Percentiles rank a stretch among this genome's conserved stretches.
phyloP scores from a whole-genome alignment of 73 alveolate species.

The Paramecium biaurelia region DNA sequence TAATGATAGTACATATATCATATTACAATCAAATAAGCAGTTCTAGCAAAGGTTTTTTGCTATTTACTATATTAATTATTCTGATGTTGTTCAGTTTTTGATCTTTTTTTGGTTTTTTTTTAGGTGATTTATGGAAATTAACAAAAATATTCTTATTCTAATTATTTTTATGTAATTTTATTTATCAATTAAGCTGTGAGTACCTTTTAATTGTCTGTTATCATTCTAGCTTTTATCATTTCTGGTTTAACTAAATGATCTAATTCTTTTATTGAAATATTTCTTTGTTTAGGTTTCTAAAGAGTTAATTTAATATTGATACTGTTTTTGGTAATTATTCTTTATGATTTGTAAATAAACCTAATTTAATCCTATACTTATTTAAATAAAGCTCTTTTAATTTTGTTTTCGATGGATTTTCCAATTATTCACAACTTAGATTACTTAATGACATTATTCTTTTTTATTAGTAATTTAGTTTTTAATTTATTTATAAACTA shows the following conservation, averaged over 20 bases:
- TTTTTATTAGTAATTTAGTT: neutral
- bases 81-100: neutral
- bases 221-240: neutral
- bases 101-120: neutral
- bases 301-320: neutral
- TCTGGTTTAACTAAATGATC: neutral
- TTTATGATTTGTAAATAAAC: neutral
- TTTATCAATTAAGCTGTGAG: neutral
- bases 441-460: neutral
- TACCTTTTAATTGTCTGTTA: neutral
- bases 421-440: neutral
- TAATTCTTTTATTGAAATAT: neutral
- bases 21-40: neutral
- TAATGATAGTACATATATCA: neutral
- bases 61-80: neutral
- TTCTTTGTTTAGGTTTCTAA: neutral
- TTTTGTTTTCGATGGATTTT: neutral
- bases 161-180: neutral
- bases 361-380: neutral
- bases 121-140: neutral
- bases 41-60: neutral
- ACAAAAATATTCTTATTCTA: neutral
- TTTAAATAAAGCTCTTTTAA: neutral
- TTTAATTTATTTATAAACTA: neutral
- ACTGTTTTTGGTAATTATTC: neutral